Percentiles rank a stretch among this genome's conserved stretches.
phyloP scores from a whole-genome alignment of 1,139 yeast genomes.

The Geotrichum citri-aurantii region DNA sequence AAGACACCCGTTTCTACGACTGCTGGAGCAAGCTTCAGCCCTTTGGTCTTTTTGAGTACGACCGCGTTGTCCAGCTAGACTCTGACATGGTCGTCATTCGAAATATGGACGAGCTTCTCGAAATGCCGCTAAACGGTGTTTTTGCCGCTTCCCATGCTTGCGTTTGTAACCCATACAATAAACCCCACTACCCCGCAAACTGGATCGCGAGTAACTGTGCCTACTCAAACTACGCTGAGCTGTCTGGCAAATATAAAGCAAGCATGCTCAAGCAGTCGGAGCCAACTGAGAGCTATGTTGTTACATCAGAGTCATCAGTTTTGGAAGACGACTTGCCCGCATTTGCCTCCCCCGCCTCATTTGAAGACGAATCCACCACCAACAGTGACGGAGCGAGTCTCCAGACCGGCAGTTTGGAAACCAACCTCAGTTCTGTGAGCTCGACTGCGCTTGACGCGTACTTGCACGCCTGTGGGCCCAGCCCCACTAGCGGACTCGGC shows the following conservation, averaged over 20 bases:
- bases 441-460: constrained; percentile 19
- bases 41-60: constrained; percentile 44
- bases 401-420: neutral
- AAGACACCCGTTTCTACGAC: constrained; percentile 49
- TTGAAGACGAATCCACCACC: neutral
- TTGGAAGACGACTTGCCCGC: neutral
- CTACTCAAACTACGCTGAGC: constrained; percentile 38
- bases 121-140: constrained; percentile 34
- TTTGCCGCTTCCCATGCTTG: constrained; percentile 59
- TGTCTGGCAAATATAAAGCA: constrained; percentile 16
- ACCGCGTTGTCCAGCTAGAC: constrained; percentile 49
- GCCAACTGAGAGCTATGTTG: neutral
- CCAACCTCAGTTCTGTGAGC: neutral
- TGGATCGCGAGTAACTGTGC: constrained; percentile 49
- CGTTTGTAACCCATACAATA: constrained; percentile 50
- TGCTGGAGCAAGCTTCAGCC: constrained; percentile 56
- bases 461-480: constrained; percentile 41
- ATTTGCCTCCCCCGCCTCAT: neutral
- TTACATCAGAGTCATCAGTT: neutral
- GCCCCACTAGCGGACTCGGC: constrained; percentile 38
- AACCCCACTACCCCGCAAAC: constrained; percentile 47
- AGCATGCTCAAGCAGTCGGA: neutral
- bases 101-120: constrained; percentile 54
- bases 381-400: neutral
- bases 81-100: constrained; percentile 50